phyloP scores from a whole-genome alignment of 495 filamentous ascomycete species.

The Beverwykella pulmonaria region DNA sequence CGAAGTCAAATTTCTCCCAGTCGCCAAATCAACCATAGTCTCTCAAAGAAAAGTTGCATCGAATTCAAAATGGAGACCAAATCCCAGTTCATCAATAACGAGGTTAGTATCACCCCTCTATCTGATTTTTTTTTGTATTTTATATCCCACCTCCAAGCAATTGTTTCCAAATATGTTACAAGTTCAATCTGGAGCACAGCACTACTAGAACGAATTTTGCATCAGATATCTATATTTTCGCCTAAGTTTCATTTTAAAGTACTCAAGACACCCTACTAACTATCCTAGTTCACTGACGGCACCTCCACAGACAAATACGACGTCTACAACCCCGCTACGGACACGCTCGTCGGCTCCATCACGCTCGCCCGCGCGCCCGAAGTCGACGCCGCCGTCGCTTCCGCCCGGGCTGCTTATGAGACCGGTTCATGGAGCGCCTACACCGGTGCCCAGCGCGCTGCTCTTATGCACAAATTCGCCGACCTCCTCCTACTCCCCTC shows the following conservation, averaged over 20 bases:
- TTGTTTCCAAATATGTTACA: no score
- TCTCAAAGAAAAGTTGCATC: neutral
- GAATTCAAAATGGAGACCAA: conserved; percentile 3
- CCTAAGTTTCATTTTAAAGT: no score
- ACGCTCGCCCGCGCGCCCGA: conserved; percentile 20
- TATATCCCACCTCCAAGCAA: no score
- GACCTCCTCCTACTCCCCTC: conserved; percentile 11
- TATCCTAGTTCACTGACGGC: conserved; percentile 13
- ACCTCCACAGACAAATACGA: conserved; percentile 9
- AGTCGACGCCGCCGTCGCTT: conserved; percentile 29
- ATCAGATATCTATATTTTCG: no score
- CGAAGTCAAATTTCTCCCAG: neutral
- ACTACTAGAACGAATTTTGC: no score
- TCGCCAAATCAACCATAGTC: neutral
- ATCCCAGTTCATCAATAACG: conserved; percentile 26
- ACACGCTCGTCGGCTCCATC: conserved; percentile 10
- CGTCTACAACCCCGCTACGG: conserved; percentile 28
- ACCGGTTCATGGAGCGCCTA: conserved; percentile 24
- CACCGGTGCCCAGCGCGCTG: conserved; percentile 22
- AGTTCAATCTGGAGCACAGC: no score
- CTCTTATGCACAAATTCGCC: conserved; percentile 22
- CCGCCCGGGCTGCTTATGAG: conserved; percentile 22
- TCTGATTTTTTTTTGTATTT: neutral
- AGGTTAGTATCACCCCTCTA: neutral
- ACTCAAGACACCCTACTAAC: neutral